A percentile compares a stretch with the other conserved stretches of the same genome.
Conservation (phyloP, 768 basidiomycete species). For the Leccinum boreale region DNA sequence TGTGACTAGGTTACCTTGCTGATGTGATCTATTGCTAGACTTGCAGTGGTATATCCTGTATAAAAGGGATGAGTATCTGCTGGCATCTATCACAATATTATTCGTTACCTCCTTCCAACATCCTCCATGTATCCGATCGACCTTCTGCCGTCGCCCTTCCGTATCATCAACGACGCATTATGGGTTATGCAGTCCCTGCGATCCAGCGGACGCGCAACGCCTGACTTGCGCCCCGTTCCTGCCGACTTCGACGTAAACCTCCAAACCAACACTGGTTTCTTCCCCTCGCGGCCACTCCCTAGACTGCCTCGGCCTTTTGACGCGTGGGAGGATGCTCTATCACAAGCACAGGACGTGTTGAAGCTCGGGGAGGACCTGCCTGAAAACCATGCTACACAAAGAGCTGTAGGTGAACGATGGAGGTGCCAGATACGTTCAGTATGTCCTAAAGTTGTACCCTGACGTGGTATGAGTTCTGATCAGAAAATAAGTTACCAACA, state of each 20-base stretch:
- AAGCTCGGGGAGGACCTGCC: conserved; percentile 56
- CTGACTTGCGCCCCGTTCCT: conserved; percentile 34
- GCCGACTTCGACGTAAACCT: conserved; percentile 51
- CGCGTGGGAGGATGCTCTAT: conserved; percentile 71
- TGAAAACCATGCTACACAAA: conserved; percentile 45
- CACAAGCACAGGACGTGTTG: conserved; percentile 50
- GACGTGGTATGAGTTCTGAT: conserved; percentile 10
- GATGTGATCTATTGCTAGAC: conserved; percentile 27
- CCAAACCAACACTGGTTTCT: conserved; percentile 68
- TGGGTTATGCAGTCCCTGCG: conserved; percentile 46
- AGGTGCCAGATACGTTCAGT: conserved; percentile 60
- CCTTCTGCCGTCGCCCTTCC: conserved; percentile 52
- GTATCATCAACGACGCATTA: conserved; percentile 46
- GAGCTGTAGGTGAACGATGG: conserved; percentile 65
- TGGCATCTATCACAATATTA: conserved; percentile 5
- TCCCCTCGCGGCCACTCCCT: conserved; percentile 65
- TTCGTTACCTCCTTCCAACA: conserved; percentile 1
- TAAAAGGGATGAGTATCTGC: conserved; percentile 21
- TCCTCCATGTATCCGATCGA: conserved; percentile 29
- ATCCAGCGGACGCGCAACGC: conserved; percentile 28
- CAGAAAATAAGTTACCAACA: conserved; percentile 59
- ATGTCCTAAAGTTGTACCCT: conserved; percentile 29
- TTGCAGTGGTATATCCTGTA: conserved; percentile 32
- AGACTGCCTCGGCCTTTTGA: conserved; percentile 50
- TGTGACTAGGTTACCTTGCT: conserved; percentile 34